phyloP scores from a whole-genome alignment of 805 yeast genomes.

The Monosporozyma siamensis region DNA sequence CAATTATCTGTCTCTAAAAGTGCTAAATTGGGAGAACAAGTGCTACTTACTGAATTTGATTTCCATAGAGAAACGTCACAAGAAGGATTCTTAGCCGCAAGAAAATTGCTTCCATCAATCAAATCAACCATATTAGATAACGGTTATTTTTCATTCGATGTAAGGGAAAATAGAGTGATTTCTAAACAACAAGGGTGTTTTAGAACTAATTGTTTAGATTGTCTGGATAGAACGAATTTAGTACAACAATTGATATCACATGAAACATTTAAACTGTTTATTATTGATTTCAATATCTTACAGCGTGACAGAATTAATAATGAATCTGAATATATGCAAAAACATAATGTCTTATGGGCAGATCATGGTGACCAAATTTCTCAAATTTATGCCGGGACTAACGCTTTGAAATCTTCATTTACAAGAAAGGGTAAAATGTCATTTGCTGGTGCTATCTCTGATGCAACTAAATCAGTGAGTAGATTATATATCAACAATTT shows the following conservation, averaged over 20 bases:
- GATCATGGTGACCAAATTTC: slow-evolving; percentile 96
- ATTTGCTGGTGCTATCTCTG: slow-evolving; percentile 89
- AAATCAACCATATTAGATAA: slow-evolving; percentile 59
- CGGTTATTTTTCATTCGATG: slow-evolving; percentile 76
- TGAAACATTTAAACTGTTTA: slow-evolving; percentile 50
- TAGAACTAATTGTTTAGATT: slow-evolving; percentile 87
- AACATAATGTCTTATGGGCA: slow-evolving; percentile 89
- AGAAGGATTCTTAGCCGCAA: slow-evolving; percentile 79
- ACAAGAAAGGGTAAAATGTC: slow-evolving; percentile 95
- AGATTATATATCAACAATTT: slow-evolving; percentile 93
- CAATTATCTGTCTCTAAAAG: slow-evolving; percentile 40
- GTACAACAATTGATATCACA: slow-evolving; percentile 76
- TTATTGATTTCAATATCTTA: slow-evolving; percentile 34
- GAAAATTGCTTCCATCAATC: slow-evolving; percentile 53
- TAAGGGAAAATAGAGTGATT: slow-evolving; percentile 40
- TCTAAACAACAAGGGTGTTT: slow-evolving; percentile 84
- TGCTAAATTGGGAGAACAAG: slow-evolving; percentile 21
- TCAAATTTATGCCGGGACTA: slow-evolving; percentile 94
- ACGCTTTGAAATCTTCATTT: slow-evolving; percentile 89
- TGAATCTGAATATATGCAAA: slow-evolving; percentile 49
- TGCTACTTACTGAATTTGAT: slow-evolving; percentile 74
- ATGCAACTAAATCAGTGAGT: slow-evolving; percentile 90
- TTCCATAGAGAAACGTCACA: slow-evolving; percentile 87
- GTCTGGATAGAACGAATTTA: slow-evolving; percentile 87
- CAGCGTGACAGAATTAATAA: slow-evolving; percentile 15